Conservation (phyloP, 75 land plant species). For the Sequoia sempervirens region DNA sequence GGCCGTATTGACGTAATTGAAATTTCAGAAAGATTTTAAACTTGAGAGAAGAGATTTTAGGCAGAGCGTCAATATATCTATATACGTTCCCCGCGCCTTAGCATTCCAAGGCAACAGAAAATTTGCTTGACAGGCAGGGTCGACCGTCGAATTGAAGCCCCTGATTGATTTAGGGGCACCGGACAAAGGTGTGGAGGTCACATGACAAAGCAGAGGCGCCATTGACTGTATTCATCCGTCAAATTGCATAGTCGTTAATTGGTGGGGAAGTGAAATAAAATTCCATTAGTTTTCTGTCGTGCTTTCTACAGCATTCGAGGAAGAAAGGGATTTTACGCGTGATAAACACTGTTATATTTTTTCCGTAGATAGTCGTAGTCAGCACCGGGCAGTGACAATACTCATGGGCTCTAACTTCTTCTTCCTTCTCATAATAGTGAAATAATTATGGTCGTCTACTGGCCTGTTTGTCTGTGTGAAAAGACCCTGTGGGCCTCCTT, state of each 20-base stretch:
- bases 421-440: not conserved
- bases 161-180: no score
- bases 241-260: not conserved
- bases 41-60: no score
- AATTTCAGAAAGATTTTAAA: no score
- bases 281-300: not conserved
- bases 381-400: no score
- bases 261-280: not conserved
- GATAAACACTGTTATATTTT: not conserved
- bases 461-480: not conserved
- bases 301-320: not conserved
- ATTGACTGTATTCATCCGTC: not conserved
- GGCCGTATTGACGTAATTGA: no score
- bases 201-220: not conserved
- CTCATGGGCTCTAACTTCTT: no score
- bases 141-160: no score
- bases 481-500: not conserved
- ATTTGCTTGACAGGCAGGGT: no score
- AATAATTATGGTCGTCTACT: not conserved
- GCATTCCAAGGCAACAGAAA: no score
- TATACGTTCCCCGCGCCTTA: no score
- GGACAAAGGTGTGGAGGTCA: not conserved
- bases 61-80: no score
- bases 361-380: not conserved
- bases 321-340: no score